Percentiles rank a stretch among this genome's conserved stretches.
phyloP scores from a whole-genome alignment of 1,284 basidiomycete genomes.

The Apiotrichum gracile region DNA sequence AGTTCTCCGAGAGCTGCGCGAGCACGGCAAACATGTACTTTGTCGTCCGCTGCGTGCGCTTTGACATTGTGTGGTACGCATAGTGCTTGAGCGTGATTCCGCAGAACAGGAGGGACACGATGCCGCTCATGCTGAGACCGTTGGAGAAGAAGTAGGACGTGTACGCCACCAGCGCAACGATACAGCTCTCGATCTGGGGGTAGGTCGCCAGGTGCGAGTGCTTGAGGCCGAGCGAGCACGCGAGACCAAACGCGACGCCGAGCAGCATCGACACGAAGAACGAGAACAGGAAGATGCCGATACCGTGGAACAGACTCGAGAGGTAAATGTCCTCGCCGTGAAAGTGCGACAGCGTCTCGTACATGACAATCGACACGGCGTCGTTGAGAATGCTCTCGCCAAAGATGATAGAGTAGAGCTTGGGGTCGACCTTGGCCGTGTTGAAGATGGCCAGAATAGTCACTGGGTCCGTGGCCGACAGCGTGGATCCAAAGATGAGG shows the following conservation, averaged over 20 bases:
- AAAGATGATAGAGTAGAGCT: slow-evolving; percentile 96
- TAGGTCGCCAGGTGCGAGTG: slow-evolving; percentile 84
- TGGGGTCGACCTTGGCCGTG: slow-evolving; percentile 96
- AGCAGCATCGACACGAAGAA: slow-evolving; percentile 92
- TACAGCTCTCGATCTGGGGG: slow-evolving; percentile 87
- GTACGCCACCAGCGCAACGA: slow-evolving; percentile 90
- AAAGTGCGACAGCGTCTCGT: slow-evolving; percentile 91
- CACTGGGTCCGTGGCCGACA: slow-evolving; percentile 96
- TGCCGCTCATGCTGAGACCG: slow-evolving; percentile 88
- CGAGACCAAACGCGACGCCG: slow-evolving; percentile 84
- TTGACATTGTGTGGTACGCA: slow-evolving; percentile 98
- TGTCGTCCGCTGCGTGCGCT: slow-evolving; percentile 86
- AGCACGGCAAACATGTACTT: slow-evolving; percentile 91
- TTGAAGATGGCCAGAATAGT: slow-evolving; percentile 99
- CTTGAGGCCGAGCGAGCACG: slow-evolving; percentile 85
- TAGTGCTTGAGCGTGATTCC: slow-evolving; percentile 99
- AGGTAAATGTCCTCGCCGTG: slow-evolving; percentile 78
- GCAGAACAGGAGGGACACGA: slow-evolving; percentile 96
- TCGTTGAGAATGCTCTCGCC: slow-evolving; percentile 96
- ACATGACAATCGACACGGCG: slow-evolving; percentile 99
- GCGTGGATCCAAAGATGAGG: slow-evolving; percentile 90
- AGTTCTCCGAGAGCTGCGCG: slow-evolving; percentile 94
- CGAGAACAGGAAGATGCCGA: slow-evolving; percentile 91
- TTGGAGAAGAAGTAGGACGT: slow-evolving; percentile 99
- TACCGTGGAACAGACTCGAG: slow-evolving; percentile 85